phyloP scores from a whole-genome alignment of 2,329 filamentous ascomycete genomes.

The Podosphaera aphanis region DNA sequence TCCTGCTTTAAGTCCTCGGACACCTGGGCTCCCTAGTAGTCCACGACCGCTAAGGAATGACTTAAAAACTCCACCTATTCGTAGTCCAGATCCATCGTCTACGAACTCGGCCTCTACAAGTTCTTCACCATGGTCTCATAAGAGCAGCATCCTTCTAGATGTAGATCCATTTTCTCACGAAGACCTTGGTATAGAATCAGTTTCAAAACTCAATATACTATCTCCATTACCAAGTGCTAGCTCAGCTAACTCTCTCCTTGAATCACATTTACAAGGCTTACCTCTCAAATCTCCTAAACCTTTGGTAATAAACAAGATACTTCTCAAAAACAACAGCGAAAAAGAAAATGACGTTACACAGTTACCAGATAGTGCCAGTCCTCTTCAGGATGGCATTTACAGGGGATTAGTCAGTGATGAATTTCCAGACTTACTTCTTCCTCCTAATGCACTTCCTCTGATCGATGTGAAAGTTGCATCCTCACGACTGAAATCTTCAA shows the following conservation, averaged over 20 bases:
- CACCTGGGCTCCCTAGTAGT: neutral
- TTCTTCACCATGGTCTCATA: neutral
- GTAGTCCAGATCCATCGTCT: neutral
- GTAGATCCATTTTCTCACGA: neutral
- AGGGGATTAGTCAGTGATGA: constrained; percentile 64
- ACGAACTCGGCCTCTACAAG: neutral
- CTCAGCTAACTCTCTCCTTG: neutral
- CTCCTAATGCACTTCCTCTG: constrained; percentile 70
- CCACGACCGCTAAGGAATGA: neutral
- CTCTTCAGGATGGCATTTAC: constrained; percentile 30
- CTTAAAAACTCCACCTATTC: neutral
- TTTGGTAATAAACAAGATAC: constrained; percentile 19
- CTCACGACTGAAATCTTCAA: constrained; percentile 79
- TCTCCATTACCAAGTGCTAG: neutral
- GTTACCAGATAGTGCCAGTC: neutral
- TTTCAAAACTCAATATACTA: neutral
- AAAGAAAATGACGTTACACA: neutral
- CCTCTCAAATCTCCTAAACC: constrained; percentile 21
- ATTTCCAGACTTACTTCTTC: constrained; percentile 63
- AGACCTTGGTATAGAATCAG: neutral
- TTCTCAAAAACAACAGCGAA: neutral
- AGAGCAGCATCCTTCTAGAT: neutral
- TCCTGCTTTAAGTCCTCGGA: neutral
- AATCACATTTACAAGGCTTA: constrained; percentile 1
- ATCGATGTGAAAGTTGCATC: constrained; percentile 76